Percentiles rank a stretch among this genome's conserved stretches.
These are phyloP conservation scores for Penstemon eatonii DNA, from an alignment of 257 asterid species.

Conservation along the genomic window DNA sequence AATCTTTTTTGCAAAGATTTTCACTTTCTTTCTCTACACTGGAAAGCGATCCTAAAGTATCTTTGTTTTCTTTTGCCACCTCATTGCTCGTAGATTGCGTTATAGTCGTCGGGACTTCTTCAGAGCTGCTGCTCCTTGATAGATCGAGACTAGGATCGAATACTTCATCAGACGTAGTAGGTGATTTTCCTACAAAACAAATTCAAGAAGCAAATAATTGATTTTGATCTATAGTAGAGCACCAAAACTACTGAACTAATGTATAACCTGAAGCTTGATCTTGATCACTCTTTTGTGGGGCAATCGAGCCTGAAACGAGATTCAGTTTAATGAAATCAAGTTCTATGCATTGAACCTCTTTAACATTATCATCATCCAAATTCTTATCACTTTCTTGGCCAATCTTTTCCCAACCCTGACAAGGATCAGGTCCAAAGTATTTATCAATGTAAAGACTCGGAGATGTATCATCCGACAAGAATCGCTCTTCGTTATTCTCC, in stretches of 20 bases:
- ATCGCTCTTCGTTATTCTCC: constrained; percentile 65
- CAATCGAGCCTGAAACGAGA: constrained; percentile 16
- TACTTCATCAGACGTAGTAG: constrained; percentile 40
- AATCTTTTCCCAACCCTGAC: constrained; percentile 82
- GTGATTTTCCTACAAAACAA: constrained; percentile 29
- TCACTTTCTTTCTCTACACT: constrained; percentile 24
- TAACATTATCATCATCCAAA: constrained; percentile 45
- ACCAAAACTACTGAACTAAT: not conserved
- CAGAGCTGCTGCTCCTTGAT: constrained; percentile 53
- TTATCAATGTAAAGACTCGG: constrained; percentile 74
- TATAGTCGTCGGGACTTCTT: constrained; percentile 33
- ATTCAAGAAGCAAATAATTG: constrained; percentile 10
- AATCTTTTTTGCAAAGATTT: constrained; percentile 26
- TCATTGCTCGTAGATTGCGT: constrained; percentile 31
- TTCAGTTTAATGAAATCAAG: constrained; percentile 30
- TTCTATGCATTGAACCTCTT: constrained; percentile 70
- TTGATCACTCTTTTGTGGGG: constrained; percentile 36
- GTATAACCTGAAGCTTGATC: constrained; percentile 32
- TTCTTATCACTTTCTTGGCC: constrained; percentile 40
- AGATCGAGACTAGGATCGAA: constrained; percentile 29
- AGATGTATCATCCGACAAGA: constrained; percentile 65
- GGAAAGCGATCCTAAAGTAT: constrained; percentile 19
- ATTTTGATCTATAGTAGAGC: not conserved
- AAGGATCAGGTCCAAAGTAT: constrained; percentile 95
- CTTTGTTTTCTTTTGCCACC: constrained; percentile 30